These are phyloP conservation scores for Aureobasidium sp. DNA, from an alignment of 2,329 filamentous ascomycete species.

Conservation along the genomic window DNA sequence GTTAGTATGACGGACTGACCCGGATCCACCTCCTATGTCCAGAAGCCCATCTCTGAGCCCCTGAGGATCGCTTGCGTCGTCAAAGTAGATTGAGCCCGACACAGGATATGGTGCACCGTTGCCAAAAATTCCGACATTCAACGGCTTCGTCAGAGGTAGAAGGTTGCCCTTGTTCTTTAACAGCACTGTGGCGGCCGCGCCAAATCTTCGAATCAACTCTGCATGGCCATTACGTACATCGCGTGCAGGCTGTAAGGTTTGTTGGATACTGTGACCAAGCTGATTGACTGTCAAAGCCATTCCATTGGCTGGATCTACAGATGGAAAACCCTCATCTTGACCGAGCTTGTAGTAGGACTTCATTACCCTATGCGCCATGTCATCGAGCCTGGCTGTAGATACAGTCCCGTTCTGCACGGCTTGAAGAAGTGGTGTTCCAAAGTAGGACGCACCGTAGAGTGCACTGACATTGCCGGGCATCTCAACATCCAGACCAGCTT, in stretches of 20 bases:
- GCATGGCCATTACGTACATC: conserved; percentile 52
- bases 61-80: conserved; percentile 48
- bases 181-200: conserved; percentile 62
- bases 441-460: conserved; percentile 21
- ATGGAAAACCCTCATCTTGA: conserved; percentile 65
- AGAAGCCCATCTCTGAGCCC: conserved; percentile 36
- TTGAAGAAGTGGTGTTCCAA: conserved; percentile 44
- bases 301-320: conserved; percentile 35
- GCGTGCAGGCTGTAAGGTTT: conserved; percentile 2
- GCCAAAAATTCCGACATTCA: conserved; percentile 42
- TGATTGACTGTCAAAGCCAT: conserved; percentile 33
- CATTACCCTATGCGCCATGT: conserved; percentile 60
- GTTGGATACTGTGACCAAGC: conserved; percentile 67
- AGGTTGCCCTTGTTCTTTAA: conserved; percentile 70
- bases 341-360: conserved; percentile 63
- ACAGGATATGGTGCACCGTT: conserved; percentile 48
- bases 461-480: conserved; percentile 29
- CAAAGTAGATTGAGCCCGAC: conserved; percentile 49
- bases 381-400: conserved; percentile 58
- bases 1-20: conserved; percentile 21
- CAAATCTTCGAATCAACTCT: conserved; percentile 55
- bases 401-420: conserved; percentile 61
- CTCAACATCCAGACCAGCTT: conserved; percentile 67
- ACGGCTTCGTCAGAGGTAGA: conserved; percentile 56
- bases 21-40: conserved; percentile 23